phyloP scores from a whole-genome alignment of 371 early-diverging fungal species.

The Rhizopus delemar region DNA sequence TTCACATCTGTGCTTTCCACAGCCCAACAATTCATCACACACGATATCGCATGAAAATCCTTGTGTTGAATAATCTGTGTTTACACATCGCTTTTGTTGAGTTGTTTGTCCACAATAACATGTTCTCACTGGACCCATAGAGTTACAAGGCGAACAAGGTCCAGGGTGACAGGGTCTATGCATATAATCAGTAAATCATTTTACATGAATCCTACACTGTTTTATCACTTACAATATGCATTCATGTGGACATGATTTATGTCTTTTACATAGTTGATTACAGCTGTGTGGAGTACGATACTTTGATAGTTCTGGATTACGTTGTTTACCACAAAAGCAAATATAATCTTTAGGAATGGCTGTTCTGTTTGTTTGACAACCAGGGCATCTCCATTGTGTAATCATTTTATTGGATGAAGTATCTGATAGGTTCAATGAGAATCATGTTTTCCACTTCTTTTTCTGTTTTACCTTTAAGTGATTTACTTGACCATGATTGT shows the following conservation, averaged over 20 bases:
- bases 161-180: slow-evolving; percentile 89
- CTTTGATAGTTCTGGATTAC: slow-evolving; percentile 65
- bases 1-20: slow-evolving; percentile 70
- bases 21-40: slow-evolving; percentile 73
- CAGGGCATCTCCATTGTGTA: slow-evolving; percentile 87
- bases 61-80: slow-evolving; percentile 61
- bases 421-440: slow-evolving; percentile 16
- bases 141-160: slow-evolving; percentile 89
- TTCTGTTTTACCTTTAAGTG: slow-evolving; percentile 52
- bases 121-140: slow-evolving; percentile 67
- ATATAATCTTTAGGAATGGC: slow-evolving; percentile 70
- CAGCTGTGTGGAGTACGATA: slow-evolving; percentile 85
- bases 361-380: slow-evolving; percentile 79
- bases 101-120: slow-evolving; percentile 83
- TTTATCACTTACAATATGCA: slow-evolving; percentile 59
- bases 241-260: slow-evolving; percentile 66
- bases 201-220: not conserved
- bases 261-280: slow-evolving; percentile 71
- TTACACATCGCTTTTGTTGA: slow-evolving; percentile 67
- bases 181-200: not conserved
- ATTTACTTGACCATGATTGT: slow-evolving; percentile 73
- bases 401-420: slow-evolving; percentile 35
- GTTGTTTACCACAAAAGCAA: slow-evolving; percentile 89
- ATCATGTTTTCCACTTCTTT: not conserved
- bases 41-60: slow-evolving; percentile 66